Conservation (phyloP, 1,284 basidiomycete species). For the Malassezia nana region DNA sequence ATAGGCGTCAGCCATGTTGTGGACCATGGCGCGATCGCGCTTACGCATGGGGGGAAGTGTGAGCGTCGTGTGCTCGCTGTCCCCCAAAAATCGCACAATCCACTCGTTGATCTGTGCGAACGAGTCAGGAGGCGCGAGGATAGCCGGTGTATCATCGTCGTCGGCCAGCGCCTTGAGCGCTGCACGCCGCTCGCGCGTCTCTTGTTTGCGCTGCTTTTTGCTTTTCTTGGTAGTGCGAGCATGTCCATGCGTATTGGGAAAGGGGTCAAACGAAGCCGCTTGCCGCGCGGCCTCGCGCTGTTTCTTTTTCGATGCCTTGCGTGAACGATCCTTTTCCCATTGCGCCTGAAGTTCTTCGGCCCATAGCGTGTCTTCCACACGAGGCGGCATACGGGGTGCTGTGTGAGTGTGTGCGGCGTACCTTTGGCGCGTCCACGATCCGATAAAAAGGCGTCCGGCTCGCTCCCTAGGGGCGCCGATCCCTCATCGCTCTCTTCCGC, state of each 20-base stretch:
- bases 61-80: constrained; percentile 31
- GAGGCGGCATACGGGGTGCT: neutral
- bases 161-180: constrained; percentile 24
- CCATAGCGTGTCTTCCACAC: constrained; percentile 50
- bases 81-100: constrained; percentile 32
- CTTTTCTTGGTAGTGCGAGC: constrained; percentile 25
- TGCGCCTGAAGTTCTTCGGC: constrained; percentile 60
- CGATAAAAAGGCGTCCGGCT: neutral
- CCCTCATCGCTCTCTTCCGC: neutral
- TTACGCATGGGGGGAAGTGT: constrained; percentile 45
- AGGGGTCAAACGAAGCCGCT: constrained; percentile 53
- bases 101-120: constrained; percentile 34
- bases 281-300: constrained; percentile 49
- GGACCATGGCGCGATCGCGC: constrained; percentile 41
- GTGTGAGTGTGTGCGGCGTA: neutral
- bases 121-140: constrained; percentile 18
- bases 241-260: constrained; percentile 37
- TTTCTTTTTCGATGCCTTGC: constrained; percentile 27
- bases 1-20: constrained; percentile 41
- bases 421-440: neutral
- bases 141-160: constrained; percentile 16
- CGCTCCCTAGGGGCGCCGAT: neutral
- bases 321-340: constrained; percentile 27
- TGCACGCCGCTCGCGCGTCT: constrained; percentile 25
- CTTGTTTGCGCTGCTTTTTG: constrained; percentile 27